These are phyloP conservation scores for Dictyostelium capitatum DNA, from an alignment of 78 protist species.

Conservation along the genomic window DNA sequence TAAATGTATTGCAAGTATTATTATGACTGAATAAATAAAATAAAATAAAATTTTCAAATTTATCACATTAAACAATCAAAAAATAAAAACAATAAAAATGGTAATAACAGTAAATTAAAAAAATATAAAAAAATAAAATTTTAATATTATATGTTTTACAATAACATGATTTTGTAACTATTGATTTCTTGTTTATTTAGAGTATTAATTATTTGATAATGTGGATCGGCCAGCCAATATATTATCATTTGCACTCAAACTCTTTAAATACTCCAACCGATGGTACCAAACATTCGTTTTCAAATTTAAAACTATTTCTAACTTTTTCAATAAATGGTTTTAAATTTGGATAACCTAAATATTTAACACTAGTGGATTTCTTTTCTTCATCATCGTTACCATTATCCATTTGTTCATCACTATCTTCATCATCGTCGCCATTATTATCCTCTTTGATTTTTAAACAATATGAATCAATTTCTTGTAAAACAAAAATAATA, in stretches of 20 bases:
- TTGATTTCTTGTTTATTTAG: too few relatives aligned
- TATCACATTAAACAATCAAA: too few relatives aligned
- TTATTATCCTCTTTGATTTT: neutral
- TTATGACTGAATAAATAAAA: neutral
- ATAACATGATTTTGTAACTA: too few relatives aligned
- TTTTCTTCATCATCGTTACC: neutral
- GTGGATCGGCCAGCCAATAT: too few relatives aligned
- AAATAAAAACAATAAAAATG: too few relatives aligned
- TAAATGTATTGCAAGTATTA: neutral
- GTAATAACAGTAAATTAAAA: too few relatives aligned
- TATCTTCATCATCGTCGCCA: neutral
- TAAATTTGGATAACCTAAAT: slow-evolving; percentile 52
- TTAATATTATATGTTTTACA: too few relatives aligned
- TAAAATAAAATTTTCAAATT: too few relatives aligned
- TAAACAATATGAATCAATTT: neutral
- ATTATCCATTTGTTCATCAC: neutral
- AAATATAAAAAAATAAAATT: too few relatives aligned
- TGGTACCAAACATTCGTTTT: slow-evolving; percentile 6
- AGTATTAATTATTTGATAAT: too few relatives aligned
- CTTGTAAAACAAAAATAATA: too few relatives aligned
- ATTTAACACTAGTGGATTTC: neutral
- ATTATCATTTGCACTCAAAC: too few relatives aligned
- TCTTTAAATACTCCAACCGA: slow-evolving; percentile 22
- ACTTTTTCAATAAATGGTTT: neutral
- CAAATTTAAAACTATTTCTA: slow-evolving; percentile 3